Base-by-base conservation (phyloP, 108 stramenopile species). In the Epipyxis sp. region DNA sequence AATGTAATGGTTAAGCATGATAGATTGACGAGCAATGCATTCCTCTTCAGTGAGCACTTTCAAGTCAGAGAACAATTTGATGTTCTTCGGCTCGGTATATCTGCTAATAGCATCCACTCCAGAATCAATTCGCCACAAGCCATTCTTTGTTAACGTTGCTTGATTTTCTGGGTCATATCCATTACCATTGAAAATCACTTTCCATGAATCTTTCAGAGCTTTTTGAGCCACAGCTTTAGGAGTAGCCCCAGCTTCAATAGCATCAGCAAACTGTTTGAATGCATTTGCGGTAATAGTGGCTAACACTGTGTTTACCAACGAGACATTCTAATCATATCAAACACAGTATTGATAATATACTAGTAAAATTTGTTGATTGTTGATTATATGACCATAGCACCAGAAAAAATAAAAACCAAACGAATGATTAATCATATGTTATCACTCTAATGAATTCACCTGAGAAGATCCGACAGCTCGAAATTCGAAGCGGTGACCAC, bases 391-490 rank as follows among this genome's bases (percentile, higher is more conserved):
- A n/a, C n/a, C n/a, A n/a, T n/a, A n/a, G n/a, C n/a, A n/a, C n/a
- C n/a, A n/a, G n/a, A n/a, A n/a, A n/a, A n/a, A n/a, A n/a, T n/a
- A n/a, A n/a, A n/a, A n/a, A n/a, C n/a, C n/a, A n/a, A n/a, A n/a
- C n/a, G n/a, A n/a, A n/a, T n/a, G n/a, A n/a, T n/a, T n/a, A n/a
- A n/a, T n/a, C n/a, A n/a, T n/a, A n/a, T n/a, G n/a, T n/a, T n/a
- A n/a, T n/a, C n/a, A n/a, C n/a, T n/a, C n/a, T n/a, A n/a, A n/a
- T n/a, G n/a, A n/a, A n/a, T n/a, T n/a, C 80, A 94, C 94, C 86
- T 95, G 94, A 68, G 93, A 83, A 30, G 95, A 97, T 59, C 95
- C 95, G 59, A 94, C 93, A 65, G 94, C 94, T 85, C 95, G 93
- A 91, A 94, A 95, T 84, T 97, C 95, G 86, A 97, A 95, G 65